Base-by-base conservation (phyloP, 2,329 filamentous ascomycete species). In the Grosmannia serpens region DNA sequence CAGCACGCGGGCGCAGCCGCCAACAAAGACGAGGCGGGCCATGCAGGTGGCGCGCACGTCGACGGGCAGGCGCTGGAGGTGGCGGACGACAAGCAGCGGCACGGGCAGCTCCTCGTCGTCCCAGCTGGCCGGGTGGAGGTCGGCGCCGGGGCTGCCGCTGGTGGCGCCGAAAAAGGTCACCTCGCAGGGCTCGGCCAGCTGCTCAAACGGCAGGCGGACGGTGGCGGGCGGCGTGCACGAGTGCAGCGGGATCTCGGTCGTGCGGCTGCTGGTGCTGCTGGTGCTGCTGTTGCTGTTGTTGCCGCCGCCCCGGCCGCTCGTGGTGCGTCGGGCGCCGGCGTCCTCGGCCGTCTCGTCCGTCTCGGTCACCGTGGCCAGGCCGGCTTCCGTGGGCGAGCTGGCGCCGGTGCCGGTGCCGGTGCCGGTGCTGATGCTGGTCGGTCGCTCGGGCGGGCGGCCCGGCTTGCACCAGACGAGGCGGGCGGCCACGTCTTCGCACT, bases 51-150 rank as follows among this genome's bases (percentile, higher is more conserved):
- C 86, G 27, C 94, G 84, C 4, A 91, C 84, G 70, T 99, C 94
- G 4, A 92, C 74, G 0, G 91, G 88, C 1, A 96, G 76, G 9
- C 83, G 78, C 1, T 95, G 76, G 1, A 99, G 79, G 44, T 85
- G 81, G 57, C 82, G 81, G 71, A 95, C 95, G 3, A 95, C 76
- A 10, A 97, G 78, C 15, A 85, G 69, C 56, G 88, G 89, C 1
- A 97, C 67, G 0, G 92, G 85, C 22, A 88, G 79, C 63, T 97
- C 92, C 64, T 99, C 80, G 65, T 97, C 91, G 67, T 99, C 94
- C 62, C 91, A 84, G 46, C 84, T 83, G 22, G 71, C 69, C 67
- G 74, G 65, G 66, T 73, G 61, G 73, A 73, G 13, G 26, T 50
- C 67, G 66, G 79, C 51, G 44, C 11, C n/a, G 29, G 38, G 24